Conservation (phyloP, 2,329 filamentous ascomycete species). For the Fusarium hainanense region DNA sequence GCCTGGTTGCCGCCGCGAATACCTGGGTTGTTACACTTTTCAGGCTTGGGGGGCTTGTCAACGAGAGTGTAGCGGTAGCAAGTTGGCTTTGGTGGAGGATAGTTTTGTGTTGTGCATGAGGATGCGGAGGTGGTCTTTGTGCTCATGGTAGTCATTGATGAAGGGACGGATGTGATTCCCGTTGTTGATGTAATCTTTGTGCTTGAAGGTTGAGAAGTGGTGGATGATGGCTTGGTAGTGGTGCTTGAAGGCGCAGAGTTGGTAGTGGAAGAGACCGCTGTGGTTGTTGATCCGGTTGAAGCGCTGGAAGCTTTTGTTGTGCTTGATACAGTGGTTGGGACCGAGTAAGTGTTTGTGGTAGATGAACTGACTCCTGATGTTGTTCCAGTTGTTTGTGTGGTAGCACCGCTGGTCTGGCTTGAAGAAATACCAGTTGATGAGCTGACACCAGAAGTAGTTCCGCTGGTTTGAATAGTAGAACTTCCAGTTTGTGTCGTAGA, state of each 20-base stretch:
- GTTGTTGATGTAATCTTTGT: background rate
- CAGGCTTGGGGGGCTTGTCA: constrained; percentile 4
- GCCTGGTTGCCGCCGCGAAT: constrained; percentile 15
- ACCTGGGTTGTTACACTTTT: constrained; percentile 22
- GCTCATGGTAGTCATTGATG: background rate
- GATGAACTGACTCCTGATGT: background rate
- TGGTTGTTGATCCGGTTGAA: background rate
- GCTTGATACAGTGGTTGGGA: background rate
- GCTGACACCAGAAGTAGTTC: background rate
- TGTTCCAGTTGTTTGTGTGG: background rate
- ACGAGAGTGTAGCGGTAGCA: constrained; percentile 34
- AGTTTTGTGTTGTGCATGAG: constrained; percentile 2
- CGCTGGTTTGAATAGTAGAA: background rate
- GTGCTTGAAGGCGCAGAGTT: background rate
- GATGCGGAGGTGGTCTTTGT: background rate
- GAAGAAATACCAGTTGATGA: background rate
- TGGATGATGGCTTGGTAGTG: background rate
- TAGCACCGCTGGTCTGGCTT: background rate
- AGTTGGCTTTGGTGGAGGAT: constrained; percentile 13
- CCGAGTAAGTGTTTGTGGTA: background rate
- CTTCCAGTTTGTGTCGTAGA: background rate
- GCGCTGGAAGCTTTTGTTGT: background rate
- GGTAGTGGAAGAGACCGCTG: background rate
- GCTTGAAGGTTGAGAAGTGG: background rate
- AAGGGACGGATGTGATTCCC: background rate